Evolutionary conservation across 2,329 filamentous ascomycete genomes (phyloP), one percentile per base, ranked within the genome.

Genomic region (Fulvia fulva): DNA sequence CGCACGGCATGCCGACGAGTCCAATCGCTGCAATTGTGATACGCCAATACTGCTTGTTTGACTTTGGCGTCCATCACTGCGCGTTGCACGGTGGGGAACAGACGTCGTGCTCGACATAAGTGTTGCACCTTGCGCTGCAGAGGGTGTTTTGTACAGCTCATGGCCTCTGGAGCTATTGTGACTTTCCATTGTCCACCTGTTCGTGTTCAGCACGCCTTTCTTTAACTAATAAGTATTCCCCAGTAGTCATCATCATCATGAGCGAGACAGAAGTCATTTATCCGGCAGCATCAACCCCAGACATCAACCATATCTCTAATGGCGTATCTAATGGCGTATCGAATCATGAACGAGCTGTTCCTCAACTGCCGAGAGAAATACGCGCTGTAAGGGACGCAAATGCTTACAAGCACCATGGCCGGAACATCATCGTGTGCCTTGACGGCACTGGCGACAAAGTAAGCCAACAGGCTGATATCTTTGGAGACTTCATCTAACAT

Each of bases 371-470:
- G 26, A 53, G 57, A 41, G 60, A 69, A 22, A 67, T 74, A 32
- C 67, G 66, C 14, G 72, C 72, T 19, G 61, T 69, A 23, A 64
- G 65, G 43, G 62, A 73, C 59, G 59, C 60, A 26, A 47, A 57
- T 9, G 37, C 60, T 11, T 57, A 61, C 23, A 56, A 66, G 11
- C 37, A 55, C 8, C 55, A 64, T 46, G 69, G 68, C 5, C 66
- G 71, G 1, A 74, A 71, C 23, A 66, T 78, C 41, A 69, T 78
- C 45, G 70, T 78, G 37, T 76, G 72, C 59, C 71, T 78, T 0
- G 77, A 79, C 65, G 77, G 77, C 16, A 79, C 77, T 2, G 76
- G 76, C 26, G 76, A 78, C 56, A 71, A 75, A 47, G 59, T 61
- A 30, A 22, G 25, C n/a, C n/a, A n/a, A 22, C 28, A 22, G 32